A percentile compares a stretch with the other conserved stretches of the same genome.
Conservation (phyloP, 1,139 yeast species). For the Geotrichum phurueaensis region DNA sequence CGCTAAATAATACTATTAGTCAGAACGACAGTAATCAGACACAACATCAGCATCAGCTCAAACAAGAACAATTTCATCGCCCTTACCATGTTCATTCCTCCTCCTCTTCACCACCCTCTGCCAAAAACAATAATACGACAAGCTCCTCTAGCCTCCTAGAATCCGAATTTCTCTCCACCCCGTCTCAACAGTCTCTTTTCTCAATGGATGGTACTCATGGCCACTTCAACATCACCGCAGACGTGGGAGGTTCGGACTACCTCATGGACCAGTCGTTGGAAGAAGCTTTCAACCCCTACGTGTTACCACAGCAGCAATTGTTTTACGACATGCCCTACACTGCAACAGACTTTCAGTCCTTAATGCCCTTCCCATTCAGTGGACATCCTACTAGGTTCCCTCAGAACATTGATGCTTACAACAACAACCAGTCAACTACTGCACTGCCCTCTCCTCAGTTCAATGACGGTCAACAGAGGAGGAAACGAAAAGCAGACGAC, state of each 20-base stretch:
- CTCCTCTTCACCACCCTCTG: conserved; percentile 4
- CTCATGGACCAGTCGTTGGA: not conserved
- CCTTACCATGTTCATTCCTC: conserved; percentile 1
- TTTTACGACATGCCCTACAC: not conserved
- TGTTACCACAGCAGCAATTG: not conserved
- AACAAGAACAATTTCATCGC: conserved; percentile 8
- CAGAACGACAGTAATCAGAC: not conserved
- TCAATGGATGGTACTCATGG: not conserved
- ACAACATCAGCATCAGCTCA: conserved; percentile 2
- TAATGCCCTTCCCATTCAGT: not conserved
- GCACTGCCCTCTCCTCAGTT: not conserved
- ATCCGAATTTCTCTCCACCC: not conserved
- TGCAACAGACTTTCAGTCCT: not conserved
- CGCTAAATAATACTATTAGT: not conserved
- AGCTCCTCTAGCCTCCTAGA: not conserved
- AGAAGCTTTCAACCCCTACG: not conserved
- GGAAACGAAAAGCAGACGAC: not conserved
- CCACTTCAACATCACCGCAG: not conserved
- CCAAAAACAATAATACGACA: not conserved
- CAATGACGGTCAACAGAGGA: not conserved
- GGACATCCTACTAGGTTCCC: not conserved
- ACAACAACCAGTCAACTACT: not conserved
- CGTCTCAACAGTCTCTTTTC: not conserved
- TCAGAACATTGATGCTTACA: not conserved
- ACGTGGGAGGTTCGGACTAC: not conserved